phyloP scores from a whole-genome alignment of 345 rosid species.

The Microcos paniculata region DNA sequence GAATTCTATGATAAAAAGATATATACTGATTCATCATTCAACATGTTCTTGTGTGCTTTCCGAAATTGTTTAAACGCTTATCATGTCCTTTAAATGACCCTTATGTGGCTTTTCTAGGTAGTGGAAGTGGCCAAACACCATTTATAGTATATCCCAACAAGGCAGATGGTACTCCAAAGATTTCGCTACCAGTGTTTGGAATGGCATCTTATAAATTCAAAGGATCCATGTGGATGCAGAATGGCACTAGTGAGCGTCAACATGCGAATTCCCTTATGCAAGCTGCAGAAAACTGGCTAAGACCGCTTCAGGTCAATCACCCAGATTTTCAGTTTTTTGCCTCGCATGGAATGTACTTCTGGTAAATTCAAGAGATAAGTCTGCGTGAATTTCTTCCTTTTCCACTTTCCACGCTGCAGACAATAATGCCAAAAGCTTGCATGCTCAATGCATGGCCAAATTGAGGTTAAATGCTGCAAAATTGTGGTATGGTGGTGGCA shows the following conservation, averaged over 20 bases:
- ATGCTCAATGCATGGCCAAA: neutral
- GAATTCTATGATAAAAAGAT: neutral
- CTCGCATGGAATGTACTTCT: constrained; percentile 33
- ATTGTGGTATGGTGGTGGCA: neutral
- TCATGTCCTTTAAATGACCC: neutral
- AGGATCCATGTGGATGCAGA: constrained; percentile 33
- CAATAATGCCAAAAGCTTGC: neutral
- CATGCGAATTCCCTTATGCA: constrained; percentile 28
- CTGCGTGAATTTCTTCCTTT: constrained; percentile 1
- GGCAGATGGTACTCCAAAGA: constrained; percentile 24
- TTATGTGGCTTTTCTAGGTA: constrained; percentile 15
- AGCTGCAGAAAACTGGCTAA: constrained; percentile 32
- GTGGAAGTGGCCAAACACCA: constrained; percentile 27
- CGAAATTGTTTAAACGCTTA: neutral
- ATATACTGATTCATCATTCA: neutral
- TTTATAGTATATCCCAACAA: constrained; percentile 22
- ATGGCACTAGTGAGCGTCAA: constrained; percentile 17
- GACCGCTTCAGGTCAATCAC: constrained; percentile 28
- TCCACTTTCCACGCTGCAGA: neutral
- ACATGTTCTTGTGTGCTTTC: neutral
- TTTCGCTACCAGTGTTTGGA: constrained; percentile 31
- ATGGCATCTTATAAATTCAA: constrained; percentile 33
- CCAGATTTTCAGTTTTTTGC: constrained; percentile 46
- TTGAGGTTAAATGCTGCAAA: constrained; percentile 12
- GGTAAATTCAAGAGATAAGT: constrained; percentile 25